Conservation (phyloP, 2,329 filamentous ascomycete species). For the Zymoseptoria brevis region DNA sequence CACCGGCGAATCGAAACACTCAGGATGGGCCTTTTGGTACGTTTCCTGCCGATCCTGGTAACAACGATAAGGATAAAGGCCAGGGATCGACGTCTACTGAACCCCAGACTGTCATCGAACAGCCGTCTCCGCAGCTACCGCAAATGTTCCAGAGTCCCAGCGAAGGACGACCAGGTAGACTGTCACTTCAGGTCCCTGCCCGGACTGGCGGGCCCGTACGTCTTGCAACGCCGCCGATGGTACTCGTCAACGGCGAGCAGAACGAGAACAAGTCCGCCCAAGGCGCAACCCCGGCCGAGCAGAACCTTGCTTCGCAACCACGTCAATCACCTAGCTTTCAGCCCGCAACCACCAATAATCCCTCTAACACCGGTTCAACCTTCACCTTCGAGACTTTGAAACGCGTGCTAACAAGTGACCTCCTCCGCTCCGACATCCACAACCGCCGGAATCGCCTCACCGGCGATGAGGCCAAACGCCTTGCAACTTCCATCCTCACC, state of each 20-base stretch:
- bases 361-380: slow-evolving; percentile 6
- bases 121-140: slow-evolving; percentile 51
- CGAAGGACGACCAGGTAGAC: slow-evolving; percentile 39
- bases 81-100: slow-evolving; percentile 5
- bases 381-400: slow-evolving; percentile 38
- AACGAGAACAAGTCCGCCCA: slow-evolving; percentile 12
- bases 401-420: slow-evolving; percentile 38
- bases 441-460: slow-evolving; percentile 34
- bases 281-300: slow-evolving; percentile 11
- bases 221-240: slow-evolving; percentile 52
- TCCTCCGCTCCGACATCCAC: slow-evolving; percentile 38
- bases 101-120: slow-evolving; percentile 6
- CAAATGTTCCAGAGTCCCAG: slow-evolving; percentile 14
- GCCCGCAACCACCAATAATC: not conserved
- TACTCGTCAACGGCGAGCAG: slow-evolving; percentile 46
- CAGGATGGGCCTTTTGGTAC: slow-evolving; percentile 62
- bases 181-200: slow-evolving; percentile 57
- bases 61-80: slow-evolving; percentile 13
- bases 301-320: not conserved
- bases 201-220: slow-evolving; percentile 53
- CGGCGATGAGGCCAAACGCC: slow-evolving; percentile 40
- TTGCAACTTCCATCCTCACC: slow-evolving; percentile 38
- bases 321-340: not conserved
- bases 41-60: slow-evolving; percentile 53
- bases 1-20: slow-evolving; percentile 62